Base-by-base conservation (phyloP, 2,329 filamentous ascomycete species). In the Saccharata proteae region DNA sequence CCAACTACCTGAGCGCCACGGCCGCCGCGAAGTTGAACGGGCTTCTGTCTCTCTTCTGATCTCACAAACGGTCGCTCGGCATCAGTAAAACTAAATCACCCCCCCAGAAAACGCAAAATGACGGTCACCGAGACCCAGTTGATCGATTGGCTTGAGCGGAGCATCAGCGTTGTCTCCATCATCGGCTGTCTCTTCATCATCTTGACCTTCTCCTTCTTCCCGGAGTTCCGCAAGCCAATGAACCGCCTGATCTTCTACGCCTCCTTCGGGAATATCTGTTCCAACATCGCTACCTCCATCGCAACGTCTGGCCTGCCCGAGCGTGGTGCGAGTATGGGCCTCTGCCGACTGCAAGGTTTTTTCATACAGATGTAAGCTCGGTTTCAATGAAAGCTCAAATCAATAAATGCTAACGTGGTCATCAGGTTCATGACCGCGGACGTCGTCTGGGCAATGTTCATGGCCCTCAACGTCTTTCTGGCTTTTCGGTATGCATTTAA, bases 171-270 rank as follows among this genome's bases (percentile, higher is more conserved):
- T 6, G 55, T 86, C 25, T 88, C 82, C 1, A 52, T 90, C 1
- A 30, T 78, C 2, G 81, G 80, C 35, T 80, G 76, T 25, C 43
- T 76, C 18, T 73, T 86, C 49, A 79, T 85, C 46, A 73, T 88
- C 32, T 43, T 62, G 34, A 85, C 80, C 3, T 90, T 86, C 47
- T 57, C 70, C 17, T 53, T 56, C n/a, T 81, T 77, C 18, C 67
- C 64, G 11, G 66, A 67, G 4, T 90, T 90, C 49, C 79, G 80
- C 46, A 88, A 85, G 48, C 80, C 82, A n/a, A 85, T 90, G 58
- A 90, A 90, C 48, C 69, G 83, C 12, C 65, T 92, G 0, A 76
- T 88, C 7, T 88, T 92, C 52, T 90, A 80, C 51, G 82, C 83
- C 5, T 80, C 79, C 0, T 79, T 82, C 47, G 83, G 82, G 6